A percentile compares a stretch with the other conserved stretches of the same genome.
These are phyloP conservation scores for Spergularia marina DNA, from an alignment of 148 eudicot genomes.

Conservation along the genomic window DNA sequence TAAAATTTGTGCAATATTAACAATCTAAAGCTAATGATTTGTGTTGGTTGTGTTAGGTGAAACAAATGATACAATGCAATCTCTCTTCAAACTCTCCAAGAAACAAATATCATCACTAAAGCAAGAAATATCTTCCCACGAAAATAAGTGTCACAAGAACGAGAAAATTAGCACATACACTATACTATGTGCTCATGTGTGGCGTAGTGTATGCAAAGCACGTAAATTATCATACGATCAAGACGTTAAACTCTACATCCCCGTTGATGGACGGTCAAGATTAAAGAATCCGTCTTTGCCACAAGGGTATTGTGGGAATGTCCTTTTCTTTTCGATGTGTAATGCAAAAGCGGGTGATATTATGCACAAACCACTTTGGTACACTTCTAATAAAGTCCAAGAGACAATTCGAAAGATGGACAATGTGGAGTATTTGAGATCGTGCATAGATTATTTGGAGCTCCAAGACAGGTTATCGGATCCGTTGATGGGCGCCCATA, in stretches of 20 bases:
- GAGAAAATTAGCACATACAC: slow-evolving; percentile 27
- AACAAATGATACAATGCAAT: not conserved
- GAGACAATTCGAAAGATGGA: slow-evolving; percentile 21
- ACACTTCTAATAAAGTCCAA: slow-evolving; percentile 21
- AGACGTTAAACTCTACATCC: slow-evolving; percentile 33
- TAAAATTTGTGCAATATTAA: no score
- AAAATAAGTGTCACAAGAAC: slow-evolving; percentile 10
- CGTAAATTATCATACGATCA: slow-evolving; percentile 25
- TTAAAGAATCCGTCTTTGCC: slow-evolving; percentile 23
- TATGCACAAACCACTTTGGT: slow-evolving; percentile 27
- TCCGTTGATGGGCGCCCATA: slow-evolving; percentile 24
- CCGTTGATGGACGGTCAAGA: slow-evolving; percentile 30
- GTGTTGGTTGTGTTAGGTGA: slow-evolving; percentile 31
- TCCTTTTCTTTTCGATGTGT: slow-evolving; percentile 25
- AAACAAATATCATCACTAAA: slow-evolving; percentile 22
- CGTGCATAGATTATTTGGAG: slow-evolving; percentile 34
- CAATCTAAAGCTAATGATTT: no score
- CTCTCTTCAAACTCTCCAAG: slow-evolving; percentile 23
- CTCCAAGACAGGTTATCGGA: slow-evolving; percentile 1
- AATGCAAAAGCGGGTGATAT: slow-evolving; percentile 26
- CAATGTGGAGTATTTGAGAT: slow-evolving; percentile 29
- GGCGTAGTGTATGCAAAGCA: slow-evolving; percentile 30
- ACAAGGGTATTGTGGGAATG: slow-evolving; percentile 36
- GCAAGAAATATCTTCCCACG: slow-evolving; percentile 6
- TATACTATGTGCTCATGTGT: slow-evolving; percentile 30